Evolutionary conservation across 202 grass and related monocot species (phyloP).

Genomic region (Schoenoplectus triqueter): DNA sequence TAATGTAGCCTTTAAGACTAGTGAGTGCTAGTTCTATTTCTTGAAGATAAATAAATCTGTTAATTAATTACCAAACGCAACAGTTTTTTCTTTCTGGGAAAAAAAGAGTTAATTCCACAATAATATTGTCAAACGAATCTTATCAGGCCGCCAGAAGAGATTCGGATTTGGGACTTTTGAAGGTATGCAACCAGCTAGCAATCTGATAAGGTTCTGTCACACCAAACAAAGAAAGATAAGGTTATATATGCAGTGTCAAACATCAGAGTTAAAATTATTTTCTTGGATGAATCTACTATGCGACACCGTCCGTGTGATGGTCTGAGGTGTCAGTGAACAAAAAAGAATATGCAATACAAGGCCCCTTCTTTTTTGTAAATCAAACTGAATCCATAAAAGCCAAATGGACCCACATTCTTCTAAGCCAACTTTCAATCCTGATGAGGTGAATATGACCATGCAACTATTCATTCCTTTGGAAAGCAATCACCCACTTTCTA

Average conservation of each 20-base stretch:
- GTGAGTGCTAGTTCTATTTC: too few relatives aligned
- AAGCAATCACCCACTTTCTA: constrained; percentile 30
- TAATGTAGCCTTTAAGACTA: too few relatives aligned
- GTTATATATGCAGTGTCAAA: constrained; percentile 8
- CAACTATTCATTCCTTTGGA: constrained; percentile 42
- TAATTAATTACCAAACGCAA: not conserved
- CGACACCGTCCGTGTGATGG: not conserved
- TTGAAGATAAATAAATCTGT: not conserved
- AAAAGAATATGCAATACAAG: constrained; percentile 18
- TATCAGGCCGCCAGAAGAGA: constrained; percentile 14
- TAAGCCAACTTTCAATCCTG: constrained; percentile 36
- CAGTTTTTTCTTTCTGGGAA: not conserved
- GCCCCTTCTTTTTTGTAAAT: not conserved
- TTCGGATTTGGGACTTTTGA: not conserved
- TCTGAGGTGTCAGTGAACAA: not conserved
- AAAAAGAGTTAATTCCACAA: not conserved
- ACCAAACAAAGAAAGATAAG: constrained; percentile 37
- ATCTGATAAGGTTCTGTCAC: constrained; percentile 9
- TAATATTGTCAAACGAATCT: not conserved
- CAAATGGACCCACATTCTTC: constrained; percentile 23
- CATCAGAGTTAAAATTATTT: not conserved
- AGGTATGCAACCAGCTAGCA: not conserved
- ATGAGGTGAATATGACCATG: constrained; percentile 40
- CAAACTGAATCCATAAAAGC: not conserved
- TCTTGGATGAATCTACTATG: constrained; percentile 20